Evolutionary conservation across 495 filamentous ascomycete genomes (phyloP), one percentile per base, ranked within the genome.

Genomic region (Penicillium robsamsonii): DNA sequence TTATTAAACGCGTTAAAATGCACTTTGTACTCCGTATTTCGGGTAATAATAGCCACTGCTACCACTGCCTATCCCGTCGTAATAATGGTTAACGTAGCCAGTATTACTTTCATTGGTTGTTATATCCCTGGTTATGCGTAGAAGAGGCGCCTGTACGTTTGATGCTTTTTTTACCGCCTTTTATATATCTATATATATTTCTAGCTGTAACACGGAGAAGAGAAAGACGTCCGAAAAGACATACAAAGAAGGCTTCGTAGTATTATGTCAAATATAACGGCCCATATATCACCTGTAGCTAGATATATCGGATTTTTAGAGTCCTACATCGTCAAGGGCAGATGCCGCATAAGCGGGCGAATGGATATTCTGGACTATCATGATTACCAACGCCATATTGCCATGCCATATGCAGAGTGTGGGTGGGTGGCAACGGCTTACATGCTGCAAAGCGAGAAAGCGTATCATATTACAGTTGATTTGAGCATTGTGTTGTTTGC

Each of bases 401-500:
- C 13, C 22, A 27, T 45, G 12, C 12, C 11, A 45, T 27, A 27
- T 38, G 31, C 22, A 37, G 30, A n/a, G 3, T n/a, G n/a, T n/a
- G n/a, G 25, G 22, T 18, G 4, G 4, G 48, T 30, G 38, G 37
- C 31, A 30, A 52, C 25, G 38, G 38, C 37, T 24, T 17, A 35
- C 29, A 30, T n/a, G 17, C 31, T 51, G 40, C 40, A 44, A n/a
- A 42, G 24, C 42, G 24, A 42, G 8, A 42, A 40, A 51, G 22
- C 49, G 27, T 35, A 38, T 46, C 29, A 54, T 29, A 37, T 29
- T 40, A 33, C 31, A 45, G 18, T 38, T 37, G 41, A 27, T 29
- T 46, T 42, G 9, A 43, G 38, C n/a, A 20, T 35, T 53, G 27
- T 53, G 18, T 35, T 44, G 41, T 46, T 46, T 46, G 24, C 35